These are phyloP conservation scores for Phytophthora pluvialis DNA, from an alignment of 352 stramenopile species.

Conservation along the genomic window DNA sequence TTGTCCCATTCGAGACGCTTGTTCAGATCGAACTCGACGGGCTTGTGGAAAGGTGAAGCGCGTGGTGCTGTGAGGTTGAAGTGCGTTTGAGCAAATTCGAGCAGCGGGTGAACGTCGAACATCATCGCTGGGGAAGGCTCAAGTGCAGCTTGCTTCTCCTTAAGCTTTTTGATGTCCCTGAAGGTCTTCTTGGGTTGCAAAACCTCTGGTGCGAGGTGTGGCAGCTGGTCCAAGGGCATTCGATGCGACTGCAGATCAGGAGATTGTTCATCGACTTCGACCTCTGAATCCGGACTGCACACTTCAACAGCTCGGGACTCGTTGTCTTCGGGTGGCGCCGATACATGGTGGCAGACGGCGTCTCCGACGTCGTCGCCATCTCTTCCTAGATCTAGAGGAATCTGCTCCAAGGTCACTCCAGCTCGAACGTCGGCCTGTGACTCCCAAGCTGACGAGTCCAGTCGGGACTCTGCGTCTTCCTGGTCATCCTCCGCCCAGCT, in stretches of 20 bases:
- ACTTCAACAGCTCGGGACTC: slow-evolving; percentile 8
- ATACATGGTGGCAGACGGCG: neutral
- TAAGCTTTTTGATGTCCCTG: slow-evolving; percentile 14
- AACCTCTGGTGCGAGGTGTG: slow-evolving; percentile 16
- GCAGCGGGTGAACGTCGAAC: slow-evolving; percentile 47
- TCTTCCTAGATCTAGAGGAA: slow-evolving; percentile 17
- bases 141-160: slow-evolving; percentile 10
- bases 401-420: slow-evolving; percentile 18
- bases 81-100: slow-evolving; percentile 45
- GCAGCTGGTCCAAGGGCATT: slow-evolving; percentile 26
- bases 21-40: slow-evolving; percentile 46
- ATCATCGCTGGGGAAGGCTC: slow-evolving; percentile 5
- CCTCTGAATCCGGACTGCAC: neutral
- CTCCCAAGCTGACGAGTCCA: slow-evolving; percentile 13
- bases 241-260: neutral
- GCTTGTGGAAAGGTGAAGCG: slow-evolving; percentile 30
- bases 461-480: slow-evolving; percentile 9
- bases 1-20: slow-evolving; percentile 72
- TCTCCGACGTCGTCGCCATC: neutral
- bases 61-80: slow-evolving; percentile 40
- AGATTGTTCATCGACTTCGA: slow-evolving; percentile 4
- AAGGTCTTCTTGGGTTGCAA: slow-evolving; percentile 24
- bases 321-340: neutral
- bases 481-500: slow-evolving; percentile 18
- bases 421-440: slow-evolving; percentile 6